phyloP scores from a whole-genome alignment of 2,329 filamentous ascomycete genomes.

The Dactylonectria estremocensis region DNA sequence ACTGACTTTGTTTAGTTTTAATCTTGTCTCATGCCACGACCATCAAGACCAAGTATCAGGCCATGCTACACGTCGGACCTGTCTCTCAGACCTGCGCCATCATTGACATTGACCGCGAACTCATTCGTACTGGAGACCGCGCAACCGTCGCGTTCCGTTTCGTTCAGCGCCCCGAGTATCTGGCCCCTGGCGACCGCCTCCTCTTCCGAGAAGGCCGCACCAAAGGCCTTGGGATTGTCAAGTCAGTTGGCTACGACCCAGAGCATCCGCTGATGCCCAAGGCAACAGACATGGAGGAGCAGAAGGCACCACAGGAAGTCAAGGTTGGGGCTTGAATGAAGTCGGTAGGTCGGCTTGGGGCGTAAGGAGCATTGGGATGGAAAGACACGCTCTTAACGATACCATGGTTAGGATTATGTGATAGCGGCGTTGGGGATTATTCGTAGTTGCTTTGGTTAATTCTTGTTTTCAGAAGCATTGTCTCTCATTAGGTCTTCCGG shows the following conservation, averaged over 20 bases:
- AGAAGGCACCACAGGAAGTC: conserved; percentile 40
- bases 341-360: conserved; percentile 1
- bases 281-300: conserved; percentile 33
- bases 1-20: conserved; percentile 72
- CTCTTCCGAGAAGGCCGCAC: conserved; percentile 95
- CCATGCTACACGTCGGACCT: conserved; percentile 96
- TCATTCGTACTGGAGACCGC: conserved; percentile 95
- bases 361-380: conserved; percentile 1
- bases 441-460: conserved; percentile 11
- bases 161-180: conserved; percentile 92
- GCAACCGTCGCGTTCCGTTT: conserved; percentile 96
- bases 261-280: conserved; percentile 58
- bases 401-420: conserved; percentile 28
- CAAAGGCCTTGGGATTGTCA: conserved; percentile 96
- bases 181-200: conserved; percentile 89
- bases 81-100: conserved; percentile 97
- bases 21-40: conserved; percentile 97
- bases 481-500: conserved; percentile 35
- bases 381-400: conserved; percentile 30
- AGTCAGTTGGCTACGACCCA: conserved; percentile 89
- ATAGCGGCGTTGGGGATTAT: conserved; percentile 32
- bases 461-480: conserved; percentile 8
- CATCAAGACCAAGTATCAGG: conserved; percentile 97
- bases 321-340: conserved; percentile 43
- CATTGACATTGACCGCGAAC: conserved; percentile 96